Evolutionary conservation across 805 yeast species (phyloP).

Genomic region (Priceomyces castillae): DNA sequence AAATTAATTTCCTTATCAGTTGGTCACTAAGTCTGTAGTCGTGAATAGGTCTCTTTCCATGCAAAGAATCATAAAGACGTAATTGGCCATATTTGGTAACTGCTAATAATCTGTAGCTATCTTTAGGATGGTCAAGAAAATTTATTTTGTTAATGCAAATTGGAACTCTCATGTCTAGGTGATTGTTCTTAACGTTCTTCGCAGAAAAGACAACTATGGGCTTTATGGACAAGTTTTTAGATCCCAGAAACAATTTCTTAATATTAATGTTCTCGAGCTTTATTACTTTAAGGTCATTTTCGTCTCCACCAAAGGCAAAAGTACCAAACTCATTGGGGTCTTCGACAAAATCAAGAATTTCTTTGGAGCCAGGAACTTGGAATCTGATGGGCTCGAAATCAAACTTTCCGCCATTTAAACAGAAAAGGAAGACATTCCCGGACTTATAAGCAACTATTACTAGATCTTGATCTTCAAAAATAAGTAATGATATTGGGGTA

Average conservation of each 20-base stretch:
- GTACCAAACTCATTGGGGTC: slow-evolving; percentile 50
- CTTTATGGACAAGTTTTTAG: slow-evolving; percentile 19
- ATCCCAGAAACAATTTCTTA: slow-evolving; percentile 15
- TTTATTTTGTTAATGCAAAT: slow-evolving; percentile 67
- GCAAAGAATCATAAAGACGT: slow-evolving; percentile 66
- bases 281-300: slow-evolving; percentile 61
- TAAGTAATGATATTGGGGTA: slow-evolving; percentile 31
- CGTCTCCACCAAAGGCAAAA: slow-evolving; percentile 86
- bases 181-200: slow-evolving; percentile 79
- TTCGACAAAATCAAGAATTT: slow-evolving; percentile 46
- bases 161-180: slow-evolving; percentile 76
- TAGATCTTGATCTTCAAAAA: slow-evolving; percentile 26
- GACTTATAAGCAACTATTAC: slow-evolving; percentile 47
- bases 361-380: slow-evolving; percentile 38
- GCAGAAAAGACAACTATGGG: slow-evolving; percentile 55
- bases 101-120: slow-evolving; percentile 53
- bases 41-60: slow-evolving; percentile 66
- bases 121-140: slow-evolving; percentile 38
- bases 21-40: slow-evolving; percentile 54
- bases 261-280: slow-evolving; percentile 24
- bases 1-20: slow-evolving; percentile 46
- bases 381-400: slow-evolving; percentile 29
- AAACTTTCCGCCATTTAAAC: slow-evolving; percentile 24
- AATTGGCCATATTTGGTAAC: slow-evolving; percentile 76
- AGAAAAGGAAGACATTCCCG: slow-evolving; percentile 42